A percentile compares a stretch with the other conserved stretches of the same genome.
Evolutionary conservation across 352 stramenopile genomes (phyloP).

Genomic region (Phytophthora kernoviae): DNA sequence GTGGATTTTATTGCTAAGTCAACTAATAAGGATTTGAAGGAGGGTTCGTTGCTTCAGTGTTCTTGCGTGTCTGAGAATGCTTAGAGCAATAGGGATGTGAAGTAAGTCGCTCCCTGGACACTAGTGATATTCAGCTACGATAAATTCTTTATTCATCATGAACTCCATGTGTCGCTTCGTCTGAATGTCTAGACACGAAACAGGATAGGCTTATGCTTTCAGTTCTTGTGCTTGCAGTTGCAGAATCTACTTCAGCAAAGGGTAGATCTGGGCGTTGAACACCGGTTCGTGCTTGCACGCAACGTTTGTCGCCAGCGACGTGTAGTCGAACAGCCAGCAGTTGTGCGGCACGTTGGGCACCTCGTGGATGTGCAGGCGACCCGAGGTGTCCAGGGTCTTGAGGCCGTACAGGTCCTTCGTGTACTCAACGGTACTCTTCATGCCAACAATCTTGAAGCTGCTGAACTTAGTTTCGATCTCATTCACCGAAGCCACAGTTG

Average conservation of each 20-base stretch:
- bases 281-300: constrained; percentile 35
- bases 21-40: no score
- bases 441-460: constrained; percentile 32
- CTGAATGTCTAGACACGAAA: no score
- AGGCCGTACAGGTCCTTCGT: constrained; percentile 39
- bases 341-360: constrained; percentile 36
- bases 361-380: constrained; percentile 32
- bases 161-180: no score
- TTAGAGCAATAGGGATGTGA: no score
- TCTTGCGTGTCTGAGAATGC: no score
- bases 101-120: no score
- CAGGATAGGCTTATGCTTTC: neutral
- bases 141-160: no score
- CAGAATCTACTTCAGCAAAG: constrained; percentile 30
- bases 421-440: constrained; percentile 45
- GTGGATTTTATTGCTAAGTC: no score
- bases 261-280: constrained; percentile 38
- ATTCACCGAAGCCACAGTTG: constrained; percentile 32
- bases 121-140: no score
- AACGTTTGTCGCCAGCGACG: constrained; percentile 32
- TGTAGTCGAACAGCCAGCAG: constrained; percentile 50
- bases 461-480: constrained; percentile 38
- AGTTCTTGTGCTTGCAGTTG: neutral
- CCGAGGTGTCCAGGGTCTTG: constrained; percentile 37
- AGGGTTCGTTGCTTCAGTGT: no score